phyloP scores from a whole-genome alignment of 495 filamentous ascomycete genomes.

The Achaetomiella virescens region DNA sequence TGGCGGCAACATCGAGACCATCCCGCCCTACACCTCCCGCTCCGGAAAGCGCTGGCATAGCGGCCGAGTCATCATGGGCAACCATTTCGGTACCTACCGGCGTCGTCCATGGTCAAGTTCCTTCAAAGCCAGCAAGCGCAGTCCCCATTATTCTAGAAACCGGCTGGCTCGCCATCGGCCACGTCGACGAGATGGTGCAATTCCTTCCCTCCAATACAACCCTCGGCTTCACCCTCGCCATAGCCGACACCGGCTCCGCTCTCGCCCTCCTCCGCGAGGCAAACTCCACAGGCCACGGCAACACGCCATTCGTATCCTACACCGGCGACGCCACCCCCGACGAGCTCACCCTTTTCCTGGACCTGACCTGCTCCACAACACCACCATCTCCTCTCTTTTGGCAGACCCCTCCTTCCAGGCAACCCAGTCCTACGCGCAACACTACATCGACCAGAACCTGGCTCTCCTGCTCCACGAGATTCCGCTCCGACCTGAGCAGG shows the following conservation, averaged over 20 bases:
- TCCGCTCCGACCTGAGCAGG: not conserved
- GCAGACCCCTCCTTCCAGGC: not conserved
- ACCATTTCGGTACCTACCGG: not conserved
- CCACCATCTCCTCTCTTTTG: not conserved
- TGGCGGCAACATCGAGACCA: conserved; percentile 3
- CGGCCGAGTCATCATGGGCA: conserved; percentile 2
- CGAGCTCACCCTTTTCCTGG: not conserved
- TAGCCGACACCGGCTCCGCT: not conserved
- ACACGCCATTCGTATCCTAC: not conserved
- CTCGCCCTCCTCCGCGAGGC: not conserved
- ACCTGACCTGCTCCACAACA: not conserved
- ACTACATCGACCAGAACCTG: not conserved
- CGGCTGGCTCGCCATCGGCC: conserved; percentile 1
- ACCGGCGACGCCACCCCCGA: not conserved
- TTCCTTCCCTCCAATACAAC: not conserved
- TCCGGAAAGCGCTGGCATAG: not conserved
- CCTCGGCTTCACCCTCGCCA: not conserved
- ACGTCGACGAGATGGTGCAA: conserved; percentile 1
- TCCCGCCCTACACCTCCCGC: not conserved
- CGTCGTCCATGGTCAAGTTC: not conserved
- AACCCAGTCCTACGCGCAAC: not conserved
- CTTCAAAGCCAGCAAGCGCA: not conserved
- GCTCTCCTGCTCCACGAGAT: not conserved
- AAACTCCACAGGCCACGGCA: not conserved
- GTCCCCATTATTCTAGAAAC: not conserved